Percentiles rank a stretch among this genome's conserved stretches.
Evolutionary conservation across 2,329 filamentous ascomycete genomes (phyloP).

Genomic region (Ceratocystis huliohia): DNA sequence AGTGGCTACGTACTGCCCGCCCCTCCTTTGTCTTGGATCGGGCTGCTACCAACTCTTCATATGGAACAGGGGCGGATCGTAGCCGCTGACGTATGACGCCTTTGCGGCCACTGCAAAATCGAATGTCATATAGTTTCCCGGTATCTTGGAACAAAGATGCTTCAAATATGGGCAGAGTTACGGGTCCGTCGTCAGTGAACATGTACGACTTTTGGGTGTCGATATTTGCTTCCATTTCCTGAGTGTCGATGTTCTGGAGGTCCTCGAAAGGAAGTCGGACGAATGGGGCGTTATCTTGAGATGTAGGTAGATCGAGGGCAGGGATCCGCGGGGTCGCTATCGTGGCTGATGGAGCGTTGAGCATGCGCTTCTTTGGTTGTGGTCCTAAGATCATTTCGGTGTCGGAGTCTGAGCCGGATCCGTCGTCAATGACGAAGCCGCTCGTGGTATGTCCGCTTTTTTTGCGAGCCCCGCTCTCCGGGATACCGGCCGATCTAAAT

Average conservation of each 20-base stretch:
- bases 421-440: conserved; percentile 21
- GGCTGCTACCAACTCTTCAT: conserved; percentile 54
- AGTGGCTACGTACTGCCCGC: conserved; percentile 63
- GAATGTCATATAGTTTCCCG: conserved; percentile 32
- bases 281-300: background rate
- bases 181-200: conserved; percentile 1
- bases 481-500: background rate
- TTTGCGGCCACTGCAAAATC: conserved; percentile 46
- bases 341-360: background rate
- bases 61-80: conserved; percentile 37
- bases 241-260: background rate
- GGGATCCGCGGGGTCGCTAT: conserved; percentile 8
- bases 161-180: conserved; percentile 15
- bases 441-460: conserved; percentile 12
- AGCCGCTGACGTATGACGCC: conserved; percentile 45
- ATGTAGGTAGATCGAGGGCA: background rate
- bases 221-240: background rate
- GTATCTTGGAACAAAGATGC: conserved; percentile 22
- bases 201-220: background rate
- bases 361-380: conserved; percentile 18
- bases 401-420: conserved; percentile 19
- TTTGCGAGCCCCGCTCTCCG: background rate
- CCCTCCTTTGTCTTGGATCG: conserved; percentile 55
- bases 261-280: conserved; percentile 4
- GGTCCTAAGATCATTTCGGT: conserved; percentile 8